Percentiles rank a stretch among this genome's conserved stretches.
These are phyloP conservation scores for Cynara cardunculus DNA, from an alignment of 129 eudicot genomes.

Conservation along the genomic window DNA sequence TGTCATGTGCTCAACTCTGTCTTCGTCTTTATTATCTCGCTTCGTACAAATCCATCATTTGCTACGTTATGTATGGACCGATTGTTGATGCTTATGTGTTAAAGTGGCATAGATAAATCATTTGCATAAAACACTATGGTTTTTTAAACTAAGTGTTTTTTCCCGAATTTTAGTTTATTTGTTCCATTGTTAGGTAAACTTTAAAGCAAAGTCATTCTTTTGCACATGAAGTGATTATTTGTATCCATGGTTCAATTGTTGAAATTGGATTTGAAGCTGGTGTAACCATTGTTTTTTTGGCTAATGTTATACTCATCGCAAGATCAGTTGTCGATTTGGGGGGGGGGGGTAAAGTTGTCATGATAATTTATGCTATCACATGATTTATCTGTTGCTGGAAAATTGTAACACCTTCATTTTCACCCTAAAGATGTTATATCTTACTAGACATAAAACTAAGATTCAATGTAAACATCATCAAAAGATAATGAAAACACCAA, in stretches of 20 bases:
- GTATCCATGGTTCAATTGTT: conserved; percentile 29
- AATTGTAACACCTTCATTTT: not conserved
- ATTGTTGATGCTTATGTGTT: not conserved
- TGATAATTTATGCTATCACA: conserved; percentile 22
- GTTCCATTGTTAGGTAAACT: not conserved
- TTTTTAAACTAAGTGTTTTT: not conserved
- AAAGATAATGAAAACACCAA: not conserved
- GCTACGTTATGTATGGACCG: not conserved
- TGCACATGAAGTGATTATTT: conserved; percentile 32
- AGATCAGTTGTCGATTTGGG: conserved; percentile 22
- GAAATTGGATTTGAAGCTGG: conserved; percentile 40
- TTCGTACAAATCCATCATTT: not conserved
- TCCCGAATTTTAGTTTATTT: not conserved
- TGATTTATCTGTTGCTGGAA: conserved; percentile 20
- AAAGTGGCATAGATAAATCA: not conserved
- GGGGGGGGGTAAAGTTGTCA: conserved; percentile 31
- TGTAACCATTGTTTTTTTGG: conserved; percentile 31
- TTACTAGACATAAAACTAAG: too few relatives aligned
- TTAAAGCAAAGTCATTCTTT: conserved; percentile 27
- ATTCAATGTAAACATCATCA: not conserved
- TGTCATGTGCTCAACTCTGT: not conserved
- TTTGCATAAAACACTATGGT: not conserved
- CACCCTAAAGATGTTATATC: not conserved
- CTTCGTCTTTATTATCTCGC: not conserved
- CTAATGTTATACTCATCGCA: conserved; percentile 32